Conservation (phyloP, 1,284 basidiomycete species). For the Heliocybe sulcata region DNA sequence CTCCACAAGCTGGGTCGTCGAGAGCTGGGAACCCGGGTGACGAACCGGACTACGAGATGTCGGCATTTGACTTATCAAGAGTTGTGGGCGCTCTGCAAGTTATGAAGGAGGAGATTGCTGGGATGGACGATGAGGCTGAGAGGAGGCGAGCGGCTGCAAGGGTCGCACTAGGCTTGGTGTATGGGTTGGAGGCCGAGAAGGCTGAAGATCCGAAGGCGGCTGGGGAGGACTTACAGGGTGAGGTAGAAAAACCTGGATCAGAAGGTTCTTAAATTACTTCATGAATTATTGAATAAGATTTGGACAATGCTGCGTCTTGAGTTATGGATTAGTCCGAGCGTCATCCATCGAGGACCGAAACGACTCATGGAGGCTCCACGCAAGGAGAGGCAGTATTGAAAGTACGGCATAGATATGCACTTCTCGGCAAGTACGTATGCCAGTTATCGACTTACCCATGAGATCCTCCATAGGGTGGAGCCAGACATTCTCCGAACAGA, state of each 20-base stretch:
- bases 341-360: too few relatives aligned
- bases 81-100: conserved; percentile 58
- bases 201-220: neutral
- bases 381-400: too few relatives aligned
- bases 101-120: conserved; percentile 68
- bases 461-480: too few relatives aligned
- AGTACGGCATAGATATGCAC: too few relatives aligned
- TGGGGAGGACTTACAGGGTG: neutral
- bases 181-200: conserved; percentile 42
- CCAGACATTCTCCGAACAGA: too few relatives aligned
- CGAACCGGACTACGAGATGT: neutral
- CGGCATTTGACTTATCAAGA: conserved; percentile 53
- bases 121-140: conserved; percentile 55
- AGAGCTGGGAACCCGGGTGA: neutral
- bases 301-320: too few relatives aligned
- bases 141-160: conserved; percentile 60
- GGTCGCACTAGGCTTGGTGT: conserved; percentile 67
- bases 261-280: neutral
- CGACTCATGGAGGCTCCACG: too few relatives aligned
- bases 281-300: too few relatives aligned
- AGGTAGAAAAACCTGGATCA: neutral
- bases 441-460: too few relatives aligned
- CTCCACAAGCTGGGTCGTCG: neutral
- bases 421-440: too few relatives aligned
- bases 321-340: too few relatives aligned